Percentiles rank a stretch among this genome's conserved stretches.
phyloP scores from a whole-genome alignment of 352 stramenopile genomes.

The Halophytophthora polymorphica region DNA sequence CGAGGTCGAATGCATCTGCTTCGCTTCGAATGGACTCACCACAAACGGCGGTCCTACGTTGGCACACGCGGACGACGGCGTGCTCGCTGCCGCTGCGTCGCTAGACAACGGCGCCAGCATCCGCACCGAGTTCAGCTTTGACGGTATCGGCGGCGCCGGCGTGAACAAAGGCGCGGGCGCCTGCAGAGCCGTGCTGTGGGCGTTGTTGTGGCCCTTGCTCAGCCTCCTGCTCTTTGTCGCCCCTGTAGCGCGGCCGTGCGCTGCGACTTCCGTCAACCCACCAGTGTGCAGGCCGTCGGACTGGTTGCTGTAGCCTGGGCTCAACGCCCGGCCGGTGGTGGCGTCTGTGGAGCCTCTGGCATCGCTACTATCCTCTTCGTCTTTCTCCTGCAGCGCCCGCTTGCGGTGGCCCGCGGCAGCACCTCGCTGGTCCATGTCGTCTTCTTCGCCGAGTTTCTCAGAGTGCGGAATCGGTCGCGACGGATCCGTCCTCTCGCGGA shows the following conservation, averaged over 20 bases:
- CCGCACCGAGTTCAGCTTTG: background rate
- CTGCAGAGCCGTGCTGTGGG: constrained; percentile 3
- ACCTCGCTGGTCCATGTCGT: constrained; percentile 20
- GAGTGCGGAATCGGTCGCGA: background rate
- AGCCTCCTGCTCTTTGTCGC: constrained; percentile 30
- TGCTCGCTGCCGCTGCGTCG: constrained; percentile 10
- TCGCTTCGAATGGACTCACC: constrained; percentile 15
- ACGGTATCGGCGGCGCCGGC: constrained; percentile 7
- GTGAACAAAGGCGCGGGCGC: constrained; percentile 6
- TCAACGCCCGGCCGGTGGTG: no score
- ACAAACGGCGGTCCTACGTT: constrained; percentile 1
- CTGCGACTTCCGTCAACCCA: constrained; percentile 2
- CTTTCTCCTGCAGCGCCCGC: constrained; percentile 29
- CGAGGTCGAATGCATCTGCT: constrained; percentile 1
- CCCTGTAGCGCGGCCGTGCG: constrained; percentile 13
- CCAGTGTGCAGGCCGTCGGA: constrained; percentile 12
- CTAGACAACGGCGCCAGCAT: constrained; percentile 13
- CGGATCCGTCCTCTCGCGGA: no score
- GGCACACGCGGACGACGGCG: background rate
- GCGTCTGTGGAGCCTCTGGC: no score
- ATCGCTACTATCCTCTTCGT: background rate
- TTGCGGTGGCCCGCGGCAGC: constrained; percentile 22
- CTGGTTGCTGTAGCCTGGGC: constrained; percentile 13
- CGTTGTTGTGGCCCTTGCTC: constrained; percentile 1
- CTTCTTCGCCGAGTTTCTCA: constrained; percentile 1